Conservation (phyloP, 2,329 filamentous ascomycete species). For the Apiospora pterosperma region DNA sequence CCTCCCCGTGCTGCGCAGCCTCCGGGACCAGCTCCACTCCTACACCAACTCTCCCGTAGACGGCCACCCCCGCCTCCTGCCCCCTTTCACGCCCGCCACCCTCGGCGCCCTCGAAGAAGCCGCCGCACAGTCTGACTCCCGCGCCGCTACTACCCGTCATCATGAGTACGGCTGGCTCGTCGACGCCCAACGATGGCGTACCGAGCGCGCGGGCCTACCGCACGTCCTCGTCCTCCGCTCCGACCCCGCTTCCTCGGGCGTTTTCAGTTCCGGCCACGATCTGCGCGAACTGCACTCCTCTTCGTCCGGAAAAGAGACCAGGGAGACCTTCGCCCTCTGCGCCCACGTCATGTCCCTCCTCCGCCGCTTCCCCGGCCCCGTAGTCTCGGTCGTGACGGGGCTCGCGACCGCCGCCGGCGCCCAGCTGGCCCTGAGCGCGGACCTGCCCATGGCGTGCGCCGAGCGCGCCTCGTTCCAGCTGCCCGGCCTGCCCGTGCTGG, state of each 20-base stretch:
- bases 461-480: conserved; percentile 20
- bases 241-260: conserved; percentile 9
- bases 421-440: conserved; percentile 29
- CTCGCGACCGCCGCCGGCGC: conserved; percentile 28
- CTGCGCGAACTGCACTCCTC: conserved; percentile 20
- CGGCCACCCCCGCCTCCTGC: conserved; percentile 21
- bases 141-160: neutral
- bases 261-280: conserved; percentile 31
- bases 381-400: conserved; percentile 28
- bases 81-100: conserved; percentile 19
- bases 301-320: conserved; percentile 4
- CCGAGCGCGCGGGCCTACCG: conserved; percentile 19
- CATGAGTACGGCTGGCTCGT: conserved; percentile 27
- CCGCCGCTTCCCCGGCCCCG: conserved; percentile 25
- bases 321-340: conserved; percentile 24
- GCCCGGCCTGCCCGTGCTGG: conserved; percentile 23
- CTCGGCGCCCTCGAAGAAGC: conserved; percentile 14
- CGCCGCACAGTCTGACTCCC: neutral
- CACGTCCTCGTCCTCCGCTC: conserved; percentile 29
- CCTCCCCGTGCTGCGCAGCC: conserved; percentile 17
- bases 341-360: conserved; percentile 29
- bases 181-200: conserved; percentile 19
- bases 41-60: conserved; percentile 20
- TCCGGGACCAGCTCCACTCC: conserved; percentile 20
- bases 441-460: conserved; percentile 23